Percentiles rank a stretch among this genome's conserved stretches.
Conservation (phyloP, 331 rosid species). For the Prunus yedoensis region DNA sequence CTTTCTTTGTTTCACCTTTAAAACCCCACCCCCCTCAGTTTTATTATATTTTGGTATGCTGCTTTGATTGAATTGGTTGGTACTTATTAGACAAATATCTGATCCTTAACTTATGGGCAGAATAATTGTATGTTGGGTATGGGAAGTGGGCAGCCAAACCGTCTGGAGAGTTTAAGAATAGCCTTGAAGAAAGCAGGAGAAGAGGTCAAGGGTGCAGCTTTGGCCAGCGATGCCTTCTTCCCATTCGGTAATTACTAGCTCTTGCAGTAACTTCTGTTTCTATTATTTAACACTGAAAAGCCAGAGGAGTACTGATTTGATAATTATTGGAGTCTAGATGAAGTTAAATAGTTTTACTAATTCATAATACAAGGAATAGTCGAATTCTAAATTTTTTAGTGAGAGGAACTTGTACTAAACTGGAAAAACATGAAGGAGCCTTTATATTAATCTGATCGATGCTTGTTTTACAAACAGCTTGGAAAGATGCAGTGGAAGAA, state of each 20-base stretch:
- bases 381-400: no score
- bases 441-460: neutral
- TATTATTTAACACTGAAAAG: neutral
- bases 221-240: slow-evolving; percentile 98
- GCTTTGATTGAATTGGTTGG: neutral
- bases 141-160: slow-evolving; percentile 98
- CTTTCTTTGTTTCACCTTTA: neutral
- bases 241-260: slow-evolving; percentile 68
- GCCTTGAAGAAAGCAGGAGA: slow-evolving; percentile 87
- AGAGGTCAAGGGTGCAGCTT: slow-evolving; percentile 82
- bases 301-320: neutral
- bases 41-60: neutral
- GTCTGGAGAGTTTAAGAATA: slow-evolving; percentile 78
- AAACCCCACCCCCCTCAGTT: no score
- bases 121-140: slow-evolving; percentile 87
- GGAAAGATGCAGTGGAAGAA: slow-evolving; percentile 96
- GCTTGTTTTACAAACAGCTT: slow-evolving; percentile 50
- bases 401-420: neutral
- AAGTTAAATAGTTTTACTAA: neutral
- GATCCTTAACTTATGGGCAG: slow-evolving; percentile 42
- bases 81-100: neutral
- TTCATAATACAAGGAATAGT: neutral
- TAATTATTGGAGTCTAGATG: neutral
- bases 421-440: neutral
- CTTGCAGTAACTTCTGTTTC: neutral